Conservation (phyloP, 2,329 filamentous ascomycete genomes). For the Colletotrichum zoysiae region DNA sequence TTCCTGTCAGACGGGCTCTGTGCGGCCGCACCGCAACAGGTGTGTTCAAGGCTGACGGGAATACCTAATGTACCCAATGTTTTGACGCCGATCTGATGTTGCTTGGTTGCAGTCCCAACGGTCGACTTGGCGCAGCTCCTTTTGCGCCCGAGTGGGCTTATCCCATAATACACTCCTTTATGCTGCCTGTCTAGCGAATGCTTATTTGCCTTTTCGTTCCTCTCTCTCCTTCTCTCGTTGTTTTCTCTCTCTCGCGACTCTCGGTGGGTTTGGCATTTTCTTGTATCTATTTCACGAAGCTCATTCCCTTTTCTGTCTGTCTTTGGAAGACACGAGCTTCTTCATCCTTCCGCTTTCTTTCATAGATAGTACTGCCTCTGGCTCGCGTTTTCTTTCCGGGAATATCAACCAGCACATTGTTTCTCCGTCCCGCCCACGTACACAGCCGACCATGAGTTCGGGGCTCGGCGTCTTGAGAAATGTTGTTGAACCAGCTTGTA, state of each 20-base stretch:
- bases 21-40: slow-evolving; percentile 27
- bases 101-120: slow-evolving; percentile 19
- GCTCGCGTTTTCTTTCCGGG: neutral
- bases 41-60: slow-evolving; percentile 32
- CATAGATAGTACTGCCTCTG: neutral
- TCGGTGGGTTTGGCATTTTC: slow-evolving; percentile 20
- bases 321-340: neutral
- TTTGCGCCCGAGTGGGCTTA: slow-evolving; percentile 31
- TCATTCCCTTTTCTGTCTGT: slow-evolving; percentile 12
- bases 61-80: neutral
- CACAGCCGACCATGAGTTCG: slow-evolving; percentile 30
- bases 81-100: slow-evolving; percentile 34
- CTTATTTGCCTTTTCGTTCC: slow-evolving; percentile 17
- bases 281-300: slow-evolving; percentile 13
- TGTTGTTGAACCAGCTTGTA: slow-evolving; percentile 38
- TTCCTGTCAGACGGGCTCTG: slow-evolving; percentile 32
- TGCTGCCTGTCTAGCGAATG: slow-evolving; percentile 11
- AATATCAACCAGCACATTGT: neutral
- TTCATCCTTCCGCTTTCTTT: neutral
- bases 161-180: slow-evolving; percentile 10
- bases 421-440: neutral
- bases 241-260: neutral
- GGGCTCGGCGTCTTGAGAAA: slow-evolving; percentile 35
- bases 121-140: neutral
- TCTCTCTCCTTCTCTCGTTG: neutral